Evolutionary conservation across 371 early-diverging fungal genomes (phyloP).

Genomic region (Choanephora cucurbitarum): DNA sequence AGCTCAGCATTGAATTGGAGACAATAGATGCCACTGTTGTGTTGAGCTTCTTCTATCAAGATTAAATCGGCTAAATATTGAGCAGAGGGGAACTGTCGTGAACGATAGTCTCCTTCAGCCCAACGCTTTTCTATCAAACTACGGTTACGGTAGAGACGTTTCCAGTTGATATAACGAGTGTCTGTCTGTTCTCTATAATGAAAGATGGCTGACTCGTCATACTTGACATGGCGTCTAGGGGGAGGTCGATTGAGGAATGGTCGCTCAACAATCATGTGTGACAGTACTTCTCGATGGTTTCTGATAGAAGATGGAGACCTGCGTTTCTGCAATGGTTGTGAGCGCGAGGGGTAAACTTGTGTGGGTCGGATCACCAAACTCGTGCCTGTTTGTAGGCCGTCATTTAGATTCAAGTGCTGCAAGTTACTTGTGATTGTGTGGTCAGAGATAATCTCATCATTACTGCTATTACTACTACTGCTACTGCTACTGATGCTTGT

Average conservation of each 20-base stretch:
- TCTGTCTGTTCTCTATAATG: slow-evolving; percentile 42
- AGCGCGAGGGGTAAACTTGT: slow-evolving; percentile 17
- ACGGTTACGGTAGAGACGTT: slow-evolving; percentile 63
- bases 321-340: slow-evolving; percentile 17
- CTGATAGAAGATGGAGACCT: not conserved
- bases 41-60: slow-evolving; percentile 31
- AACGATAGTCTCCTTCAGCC: slow-evolving; percentile 60
- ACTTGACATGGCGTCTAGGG: slow-evolving; percentile 26
- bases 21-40: slow-evolving; percentile 91
- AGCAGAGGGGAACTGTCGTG: slow-evolving; percentile 54
- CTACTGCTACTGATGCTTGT: not conserved
- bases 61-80: not conserved
- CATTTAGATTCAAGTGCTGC: not conserved
- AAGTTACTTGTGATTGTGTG: not conserved
- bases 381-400: not conserved
- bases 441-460: not conserved
- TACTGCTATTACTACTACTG: slow-evolving; percentile 6
- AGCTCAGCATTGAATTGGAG: slow-evolving; percentile 76
- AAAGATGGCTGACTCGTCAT: slow-evolving; percentile 36
- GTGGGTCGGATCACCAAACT: slow-evolving; percentile 8
- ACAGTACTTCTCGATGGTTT: slow-evolving; percentile 8
- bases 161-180: slow-evolving; percentile 67
- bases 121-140: slow-evolving; percentile 65
- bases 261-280: slow-evolving; percentile 19
- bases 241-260: slow-evolving; percentile 33